Percentiles rank a stretch among this genome's conserved stretches.
These are phyloP conservation scores for Blastobotrys petasosporus DNA, from an alignment of 1,139 yeast species.

Conservation along the genomic window DNA sequence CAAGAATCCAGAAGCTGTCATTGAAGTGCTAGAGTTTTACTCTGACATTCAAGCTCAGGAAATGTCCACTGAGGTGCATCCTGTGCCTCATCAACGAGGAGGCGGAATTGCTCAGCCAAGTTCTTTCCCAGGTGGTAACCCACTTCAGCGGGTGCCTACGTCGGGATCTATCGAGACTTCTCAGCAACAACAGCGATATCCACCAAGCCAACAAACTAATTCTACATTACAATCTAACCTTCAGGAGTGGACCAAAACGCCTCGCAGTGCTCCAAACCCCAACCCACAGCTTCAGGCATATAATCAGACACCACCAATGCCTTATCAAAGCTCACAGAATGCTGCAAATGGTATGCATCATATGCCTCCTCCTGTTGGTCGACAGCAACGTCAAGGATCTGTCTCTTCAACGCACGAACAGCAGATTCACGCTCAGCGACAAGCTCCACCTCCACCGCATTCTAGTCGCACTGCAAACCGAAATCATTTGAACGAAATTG, in stretches of 20 bases:
- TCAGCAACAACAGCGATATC: conserved; percentile 1
- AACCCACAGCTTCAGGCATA: not conserved
- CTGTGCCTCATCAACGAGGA: conserved; percentile 1
- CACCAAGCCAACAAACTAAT: conserved; percentile 4
- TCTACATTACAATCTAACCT: conserved; percentile 21
- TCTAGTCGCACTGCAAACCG: conserved; percentile 25
- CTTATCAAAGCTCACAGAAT: not conserved
- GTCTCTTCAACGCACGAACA: conserved; percentile 3
- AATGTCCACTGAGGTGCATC: conserved; percentile 2
- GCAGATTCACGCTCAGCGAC: conserved; percentile 8
- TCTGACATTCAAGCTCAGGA: conserved; percentile 18
- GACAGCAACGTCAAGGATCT: conserved; percentile 3
- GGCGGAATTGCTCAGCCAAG: not conserved
- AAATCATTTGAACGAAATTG: conserved; percentile 26
- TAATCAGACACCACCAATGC: not conserved
- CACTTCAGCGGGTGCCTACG: conserved; percentile 3
- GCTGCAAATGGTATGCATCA: not conserved
- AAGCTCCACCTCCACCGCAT: conserved; percentile 10
- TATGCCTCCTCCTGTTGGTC: not conserved
- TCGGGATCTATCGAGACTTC: conserved; percentile 8
- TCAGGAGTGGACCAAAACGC: conserved; percentile 31
- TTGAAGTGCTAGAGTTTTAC: conserved; percentile 89
- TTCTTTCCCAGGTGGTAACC: not conserved
- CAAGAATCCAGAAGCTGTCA: conserved; percentile 46
- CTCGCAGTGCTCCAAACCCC: conserved; percentile 16